Evolutionary conservation across 1,284 basidiomycete species (phyloP).

Genomic region (Macrocystidia cucumis): DNA sequence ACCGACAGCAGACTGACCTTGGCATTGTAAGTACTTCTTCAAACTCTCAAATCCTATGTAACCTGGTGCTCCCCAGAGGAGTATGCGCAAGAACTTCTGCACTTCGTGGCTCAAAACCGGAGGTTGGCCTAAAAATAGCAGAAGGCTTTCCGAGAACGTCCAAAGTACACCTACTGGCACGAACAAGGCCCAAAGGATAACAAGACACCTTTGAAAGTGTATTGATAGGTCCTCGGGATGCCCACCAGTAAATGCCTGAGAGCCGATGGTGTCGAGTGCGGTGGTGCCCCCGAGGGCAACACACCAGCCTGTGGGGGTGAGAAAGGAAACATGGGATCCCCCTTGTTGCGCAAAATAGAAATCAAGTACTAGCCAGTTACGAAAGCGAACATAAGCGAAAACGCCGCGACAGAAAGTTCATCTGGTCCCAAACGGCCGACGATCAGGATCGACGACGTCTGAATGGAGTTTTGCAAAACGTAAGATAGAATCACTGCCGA

Average conservation of each 20-base stretch:
- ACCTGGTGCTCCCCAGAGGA: slow-evolving; percentile 59
- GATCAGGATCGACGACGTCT: slow-evolving; percentile 17
- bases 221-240: slow-evolving; percentile 54
- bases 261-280: slow-evolving; percentile 70
- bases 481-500: slow-evolving; percentile 6
- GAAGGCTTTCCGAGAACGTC: slow-evolving; percentile 50
- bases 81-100: slow-evolving; percentile 53
- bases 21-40: slow-evolving; percentile 75
- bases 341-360: slow-evolving; percentile 14
- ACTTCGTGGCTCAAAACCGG: slow-evolving; percentile 45
- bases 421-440: slow-evolving; percentile 60
- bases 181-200: slow-evolving; percentile 55
- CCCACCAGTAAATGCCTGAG: slow-evolving; percentile 65
- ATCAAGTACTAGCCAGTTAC: slow-evolving; percentile 58
- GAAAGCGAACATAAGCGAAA: slow-evolving; percentile 69
- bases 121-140: slow-evolving; percentile 59
- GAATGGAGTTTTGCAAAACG: slow-evolving; percentile 5
- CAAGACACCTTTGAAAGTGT: slow-evolving; percentile 60
- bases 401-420: slow-evolving; percentile 63
- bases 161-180: slow-evolving; percentile 55
- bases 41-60: slow-evolving; percentile 72
- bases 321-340: slow-evolving; percentile 43
- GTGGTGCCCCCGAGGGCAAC: slow-evolving; percentile 72
- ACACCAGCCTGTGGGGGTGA: slow-evolving; percentile 57
- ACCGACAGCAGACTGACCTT: slow-evolving; percentile 38